Evolutionary conservation across 2,329 filamentous ascomycete genomes (phyloP).

Genomic region (Colletotrichum paranaense): DNA sequence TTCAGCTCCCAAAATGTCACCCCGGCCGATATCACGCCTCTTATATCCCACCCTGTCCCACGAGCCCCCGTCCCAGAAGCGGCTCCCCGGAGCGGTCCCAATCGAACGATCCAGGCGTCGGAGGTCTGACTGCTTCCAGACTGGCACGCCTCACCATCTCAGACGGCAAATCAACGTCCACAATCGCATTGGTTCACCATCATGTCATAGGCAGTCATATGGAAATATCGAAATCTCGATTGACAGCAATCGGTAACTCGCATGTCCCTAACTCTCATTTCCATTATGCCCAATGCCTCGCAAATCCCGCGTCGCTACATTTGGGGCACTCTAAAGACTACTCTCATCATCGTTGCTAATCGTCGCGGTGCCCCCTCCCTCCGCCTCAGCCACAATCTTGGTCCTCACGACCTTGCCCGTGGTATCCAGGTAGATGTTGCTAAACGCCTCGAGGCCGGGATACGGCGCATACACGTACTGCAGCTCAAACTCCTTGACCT

Average conservation of each 20-base stretch:
- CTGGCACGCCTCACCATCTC: conserved; percentile 4
- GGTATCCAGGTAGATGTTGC: conserved; percentile 60
- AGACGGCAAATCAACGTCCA: conserved; percentile 3
- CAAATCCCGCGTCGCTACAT: background rate
- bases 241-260: background rate
- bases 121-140: conserved; percentile 17
- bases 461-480: conserved; percentile 66
- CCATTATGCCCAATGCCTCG: background rate
- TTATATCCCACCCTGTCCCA: background rate
- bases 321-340: background rate
- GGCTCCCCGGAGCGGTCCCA: background rate
- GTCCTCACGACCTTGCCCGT: conserved; percentile 61
- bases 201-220: background rate
- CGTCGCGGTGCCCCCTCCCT: conserved; percentile 63
- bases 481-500: conserved; percentile 58
- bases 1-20: background rate
- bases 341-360: conserved; percentile 53
- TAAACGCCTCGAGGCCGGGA: conserved; percentile 55
- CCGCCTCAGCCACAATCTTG: conserved; percentile 62
- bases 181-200: conserved; percentile 1
- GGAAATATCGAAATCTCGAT: conserved; percentile 2
- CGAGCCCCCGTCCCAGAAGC: conserved; percentile 1
- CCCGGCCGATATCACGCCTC: conserved; percentile 3
- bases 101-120: conserved; percentile 25
- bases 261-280: background rate